Base-by-base conservation (phyloP, 495 filamentous ascomycete genomes). In the Penicillium daleae region DNA sequence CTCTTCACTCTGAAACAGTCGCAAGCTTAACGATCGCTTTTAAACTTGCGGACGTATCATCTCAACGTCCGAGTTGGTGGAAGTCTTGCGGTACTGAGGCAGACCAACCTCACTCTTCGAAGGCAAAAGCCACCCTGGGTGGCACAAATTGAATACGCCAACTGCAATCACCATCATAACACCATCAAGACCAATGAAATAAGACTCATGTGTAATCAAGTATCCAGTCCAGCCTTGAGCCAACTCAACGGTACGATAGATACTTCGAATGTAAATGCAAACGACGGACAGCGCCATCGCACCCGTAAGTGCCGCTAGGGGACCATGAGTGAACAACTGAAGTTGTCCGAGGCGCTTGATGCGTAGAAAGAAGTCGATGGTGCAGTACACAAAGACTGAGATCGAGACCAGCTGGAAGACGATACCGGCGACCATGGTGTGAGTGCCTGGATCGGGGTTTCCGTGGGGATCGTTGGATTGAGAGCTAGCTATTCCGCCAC, bases 401-500 rank as follows among this genome's bases (percentile, higher is more conserved):
- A 87, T 84, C 17, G 83, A 83, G 64, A 76, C 74, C 13, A 88
- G 71, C 62, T 89, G 86, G 76, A 89, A 86, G 24, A 85, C 69
- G 63, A 89, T 87, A 50, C 86, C 86, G 6, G 80, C 83, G n/a
- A 88, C 81, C 86, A 89, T 88, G 68, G 78, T 83, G 68, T 85
- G 69, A 48, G 86, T 87, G 15, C 86, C 86, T 2, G 77, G 67
- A 1, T 68, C 71, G 4, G 85, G 83, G 71, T 86, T 68, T 53
- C 78, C 81, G 56, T 68, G 60, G 26, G 71, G 63, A 19, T 77
- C 69, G 51, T 72, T 57, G 27, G 75, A 65, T 35, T 76, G 80
- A 13, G 56, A 55, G 19, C 83, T 80, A 24, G 86, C 86, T 64
- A 85, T 74, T 19, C 79, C 85, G 33, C 85, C 86, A 56, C 86